These are phyloP conservation scores for Sporothrix sp. DNA, from an alignment of 2,329 filamentous ascomycete species.

Conservation along the genomic window DNA sequence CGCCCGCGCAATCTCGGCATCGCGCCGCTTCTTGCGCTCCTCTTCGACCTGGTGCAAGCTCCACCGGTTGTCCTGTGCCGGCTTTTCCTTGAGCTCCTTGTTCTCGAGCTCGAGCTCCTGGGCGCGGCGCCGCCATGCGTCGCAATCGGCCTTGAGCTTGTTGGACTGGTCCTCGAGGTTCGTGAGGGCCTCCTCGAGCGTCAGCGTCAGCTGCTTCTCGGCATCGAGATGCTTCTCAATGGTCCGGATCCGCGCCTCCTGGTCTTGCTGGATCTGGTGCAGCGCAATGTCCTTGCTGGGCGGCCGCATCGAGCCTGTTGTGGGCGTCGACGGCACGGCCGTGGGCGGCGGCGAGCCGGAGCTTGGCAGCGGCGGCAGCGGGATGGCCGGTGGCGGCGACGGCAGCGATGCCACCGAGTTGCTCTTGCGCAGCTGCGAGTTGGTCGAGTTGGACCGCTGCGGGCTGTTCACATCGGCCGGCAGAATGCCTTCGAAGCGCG, in stretches of 20 bases:
- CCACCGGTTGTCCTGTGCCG: conserved; percentile 48
- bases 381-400: conserved; percentile 89
- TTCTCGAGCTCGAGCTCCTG: conserved; percentile 63
- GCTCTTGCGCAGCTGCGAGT: conserved; percentile 72
- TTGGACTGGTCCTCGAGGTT: conserved; percentile 88
- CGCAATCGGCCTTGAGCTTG: conserved; percentile 83
- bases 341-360: conserved; percentile 39
- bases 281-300: conserved; percentile 70
- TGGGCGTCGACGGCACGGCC: conserved; percentile 41
- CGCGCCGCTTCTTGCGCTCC: conserved; percentile 83
- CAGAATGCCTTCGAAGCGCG: conserved; percentile 48
- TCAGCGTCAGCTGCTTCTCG: conserved; percentile 92
- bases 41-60: conserved; percentile 89
- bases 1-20: conserved; percentile 78
- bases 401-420: conserved; percentile 73
- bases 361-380: conserved; percentile 79
- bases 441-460: conserved; percentile 50
- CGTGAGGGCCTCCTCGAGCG: conserved; percentile 87
- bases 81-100: conserved; percentile 51
- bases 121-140: conserved; percentile 83
- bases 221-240: conserved; percentile 95
- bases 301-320: conserved; percentile 57
- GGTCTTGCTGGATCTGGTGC: conserved; percentile 81
- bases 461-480: conserved; percentile 25
- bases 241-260: conserved; percentile 86